Evolutionary conservation across 202 grass and related monocot species (phyloP).

Genomic region (Schoenoplectus tabernaemontani): DNA sequence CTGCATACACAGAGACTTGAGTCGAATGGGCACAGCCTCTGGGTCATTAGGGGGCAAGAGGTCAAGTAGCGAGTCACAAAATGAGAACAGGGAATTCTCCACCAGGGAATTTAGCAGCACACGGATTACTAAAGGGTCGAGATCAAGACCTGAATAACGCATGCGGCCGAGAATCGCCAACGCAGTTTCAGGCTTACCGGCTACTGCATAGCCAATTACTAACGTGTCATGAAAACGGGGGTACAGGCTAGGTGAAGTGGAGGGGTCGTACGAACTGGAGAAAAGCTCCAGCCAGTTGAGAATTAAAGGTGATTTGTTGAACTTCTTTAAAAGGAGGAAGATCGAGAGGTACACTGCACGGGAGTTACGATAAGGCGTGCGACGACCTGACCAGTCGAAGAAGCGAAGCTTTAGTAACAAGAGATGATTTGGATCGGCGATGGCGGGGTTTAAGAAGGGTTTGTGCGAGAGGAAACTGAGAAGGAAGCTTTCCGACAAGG

Average conservation of each 20-base stretch:
- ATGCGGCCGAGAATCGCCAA: slow-evolving; percentile 55
- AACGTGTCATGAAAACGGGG: slow-evolving; percentile 76
- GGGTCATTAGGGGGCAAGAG: slow-evolving; percentile 31
- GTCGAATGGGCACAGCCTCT: slow-evolving; percentile 36
- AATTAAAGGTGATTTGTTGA: slow-evolving; percentile 37
- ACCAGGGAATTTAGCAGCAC: slow-evolving; percentile 87
- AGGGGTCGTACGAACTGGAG: slow-evolving; percentile 20
- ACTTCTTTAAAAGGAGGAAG: slow-evolving; percentile 47
- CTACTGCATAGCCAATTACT: slow-evolving; percentile 67
- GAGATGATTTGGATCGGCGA: slow-evolving; percentile 18
- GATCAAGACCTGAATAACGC: slow-evolving; percentile 61
- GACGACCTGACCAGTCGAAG: slow-evolving; percentile 81
- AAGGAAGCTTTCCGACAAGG: slow-evolving; percentile 48
- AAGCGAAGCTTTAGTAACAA: slow-evolving; percentile 72
- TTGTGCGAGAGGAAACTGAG: slow-evolving; percentile 42
- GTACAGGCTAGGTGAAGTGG: neutral
- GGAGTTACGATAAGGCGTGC: slow-evolving; percentile 46
- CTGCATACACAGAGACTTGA: slow-evolving; percentile 66
- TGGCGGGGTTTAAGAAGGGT: slow-evolving; percentile 25
- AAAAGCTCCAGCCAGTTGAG: slow-evolving; percentile 87
- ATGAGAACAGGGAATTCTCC: slow-evolving; percentile 64
- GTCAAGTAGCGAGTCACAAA: slow-evolving; percentile 41
- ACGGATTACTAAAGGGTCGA: slow-evolving; percentile 49
- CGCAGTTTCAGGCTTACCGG: slow-evolving; percentile 69
- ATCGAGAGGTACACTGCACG: slow-evolving; percentile 50